Evolutionary conservation across 257 asterid genomes (phyloP).

Genomic region (Jacaranda copaia): DNA sequence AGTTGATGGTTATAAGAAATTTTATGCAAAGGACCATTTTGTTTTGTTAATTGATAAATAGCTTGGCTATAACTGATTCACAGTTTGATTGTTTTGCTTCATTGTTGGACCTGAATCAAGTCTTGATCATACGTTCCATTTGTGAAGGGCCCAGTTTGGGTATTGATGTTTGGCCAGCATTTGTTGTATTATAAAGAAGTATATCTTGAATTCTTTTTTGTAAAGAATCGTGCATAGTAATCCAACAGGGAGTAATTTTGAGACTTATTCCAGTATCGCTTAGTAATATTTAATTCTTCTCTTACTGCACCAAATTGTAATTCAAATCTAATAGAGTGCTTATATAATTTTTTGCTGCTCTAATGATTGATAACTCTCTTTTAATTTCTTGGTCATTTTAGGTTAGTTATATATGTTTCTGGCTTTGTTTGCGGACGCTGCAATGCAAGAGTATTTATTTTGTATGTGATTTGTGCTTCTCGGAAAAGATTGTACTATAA

Average conservation of each 20-base stretch:
- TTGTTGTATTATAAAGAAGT: conserved; percentile 5
- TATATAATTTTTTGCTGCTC: not conserved
- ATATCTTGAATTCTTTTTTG: not conserved
- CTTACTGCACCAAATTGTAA: conserved; percentile 3
- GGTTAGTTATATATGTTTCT: too few relatives aligned
- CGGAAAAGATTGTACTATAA: too few relatives aligned
- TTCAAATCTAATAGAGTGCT: not conserved
- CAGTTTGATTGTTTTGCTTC: not conserved
- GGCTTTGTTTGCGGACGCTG: too few relatives aligned
- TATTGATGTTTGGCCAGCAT: not conserved
- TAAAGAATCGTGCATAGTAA: not conserved
- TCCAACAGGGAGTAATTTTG: not conserved
- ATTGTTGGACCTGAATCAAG: not conserved
- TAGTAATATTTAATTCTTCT: not conserved
- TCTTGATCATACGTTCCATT: not conserved
- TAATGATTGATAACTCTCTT: not conserved
- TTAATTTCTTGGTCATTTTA: not conserved
- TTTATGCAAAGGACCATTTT: not conserved
- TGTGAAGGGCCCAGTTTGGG: not conserved
- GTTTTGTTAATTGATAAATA: not conserved
- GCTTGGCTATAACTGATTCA: not conserved
- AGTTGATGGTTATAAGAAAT: not conserved
- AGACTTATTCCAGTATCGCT: not conserved
- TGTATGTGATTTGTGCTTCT: too few relatives aligned
- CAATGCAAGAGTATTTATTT: too few relatives aligned